These are phyloP conservation scores for Marsdenia floribunda DNA, from an alignment of 257 asterid species.

Conservation along the genomic window DNA sequence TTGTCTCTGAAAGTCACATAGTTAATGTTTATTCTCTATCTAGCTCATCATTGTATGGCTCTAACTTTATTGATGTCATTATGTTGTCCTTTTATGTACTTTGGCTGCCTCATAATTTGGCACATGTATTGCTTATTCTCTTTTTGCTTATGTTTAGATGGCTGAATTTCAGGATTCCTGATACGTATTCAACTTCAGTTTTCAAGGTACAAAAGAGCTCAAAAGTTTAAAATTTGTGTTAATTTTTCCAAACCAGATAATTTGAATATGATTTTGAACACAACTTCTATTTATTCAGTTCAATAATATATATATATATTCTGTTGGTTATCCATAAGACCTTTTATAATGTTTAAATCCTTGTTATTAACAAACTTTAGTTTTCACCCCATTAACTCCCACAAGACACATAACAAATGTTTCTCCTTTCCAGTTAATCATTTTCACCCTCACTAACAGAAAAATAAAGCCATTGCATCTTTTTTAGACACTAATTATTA, in stretches of 20 bases:
- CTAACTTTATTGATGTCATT: not conserved
- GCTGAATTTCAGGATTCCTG: not conserved
- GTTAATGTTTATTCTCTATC: not conserved
- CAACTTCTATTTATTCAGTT: not conserved
- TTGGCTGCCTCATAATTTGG: too few species aligned
- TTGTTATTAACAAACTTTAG: not conserved
- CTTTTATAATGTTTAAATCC: not conserved
- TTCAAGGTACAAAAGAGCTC: not conserved
- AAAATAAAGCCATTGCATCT: too few species aligned
- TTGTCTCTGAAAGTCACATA: not conserved
- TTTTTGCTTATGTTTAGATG: not conserved
- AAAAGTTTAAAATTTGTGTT: not conserved
- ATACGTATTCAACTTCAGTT: not conserved
- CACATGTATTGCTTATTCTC: not conserved
- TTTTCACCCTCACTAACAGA: not conserved
- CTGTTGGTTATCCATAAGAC: not conserved
- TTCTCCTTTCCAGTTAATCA: not conserved
- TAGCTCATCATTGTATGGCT: not conserved
- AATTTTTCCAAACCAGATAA: not conserved
- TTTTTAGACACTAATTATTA: too few species aligned
- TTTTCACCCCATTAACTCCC: not conserved
- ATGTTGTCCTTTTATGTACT: not conserved
- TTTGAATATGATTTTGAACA: not conserved
- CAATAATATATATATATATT: not conserved
- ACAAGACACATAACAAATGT: not conserved